Evolutionary conservation across 2,329 filamentous ascomycete genomes (phyloP).

Genomic region (Daldinia eschscholtzii): DNA sequence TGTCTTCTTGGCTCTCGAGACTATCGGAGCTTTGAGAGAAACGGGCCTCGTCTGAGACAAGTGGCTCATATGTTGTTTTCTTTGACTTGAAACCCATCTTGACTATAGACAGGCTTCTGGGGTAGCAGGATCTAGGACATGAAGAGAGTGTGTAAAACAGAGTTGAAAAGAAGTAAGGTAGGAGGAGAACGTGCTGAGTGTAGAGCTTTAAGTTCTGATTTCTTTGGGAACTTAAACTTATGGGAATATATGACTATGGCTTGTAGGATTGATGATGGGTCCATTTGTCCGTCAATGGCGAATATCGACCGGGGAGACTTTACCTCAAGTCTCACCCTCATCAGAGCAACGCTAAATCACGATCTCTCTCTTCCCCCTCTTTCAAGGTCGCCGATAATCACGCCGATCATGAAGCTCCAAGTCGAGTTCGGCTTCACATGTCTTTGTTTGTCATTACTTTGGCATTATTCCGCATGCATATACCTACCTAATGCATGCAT

Average conservation of each 20-base stretch:
- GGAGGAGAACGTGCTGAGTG: background rate
- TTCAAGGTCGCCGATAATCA: background rate
- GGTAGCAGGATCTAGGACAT: background rate
- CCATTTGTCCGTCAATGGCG: background rate
- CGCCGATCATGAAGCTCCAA: background rate
- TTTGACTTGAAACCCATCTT: conserved; percentile 17
- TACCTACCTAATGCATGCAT: conserved; percentile 1
- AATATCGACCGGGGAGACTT: background rate
- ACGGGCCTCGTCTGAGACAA: conserved; percentile 18
- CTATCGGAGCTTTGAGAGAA: conserved; percentile 24
- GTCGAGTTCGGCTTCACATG: background rate
- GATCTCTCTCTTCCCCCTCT: background rate
- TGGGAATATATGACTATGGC: background rate
- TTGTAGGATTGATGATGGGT: background rate
- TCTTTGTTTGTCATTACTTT: background rate
- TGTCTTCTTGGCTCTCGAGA: conserved; percentile 19
- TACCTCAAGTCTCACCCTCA: background rate
- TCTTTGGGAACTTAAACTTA: background rate
- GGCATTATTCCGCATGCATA: background rate
- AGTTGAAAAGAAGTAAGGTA: background rate
- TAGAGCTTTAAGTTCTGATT: conserved; percentile 2
- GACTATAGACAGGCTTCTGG: background rate
- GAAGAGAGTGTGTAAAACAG: background rate
- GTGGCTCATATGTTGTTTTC: conserved; percentile 19
- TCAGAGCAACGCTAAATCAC: background rate